Conservation (phyloP, 1,284 basidiomycete genomes). For the Stygiomarasmius scandens region DNA sequence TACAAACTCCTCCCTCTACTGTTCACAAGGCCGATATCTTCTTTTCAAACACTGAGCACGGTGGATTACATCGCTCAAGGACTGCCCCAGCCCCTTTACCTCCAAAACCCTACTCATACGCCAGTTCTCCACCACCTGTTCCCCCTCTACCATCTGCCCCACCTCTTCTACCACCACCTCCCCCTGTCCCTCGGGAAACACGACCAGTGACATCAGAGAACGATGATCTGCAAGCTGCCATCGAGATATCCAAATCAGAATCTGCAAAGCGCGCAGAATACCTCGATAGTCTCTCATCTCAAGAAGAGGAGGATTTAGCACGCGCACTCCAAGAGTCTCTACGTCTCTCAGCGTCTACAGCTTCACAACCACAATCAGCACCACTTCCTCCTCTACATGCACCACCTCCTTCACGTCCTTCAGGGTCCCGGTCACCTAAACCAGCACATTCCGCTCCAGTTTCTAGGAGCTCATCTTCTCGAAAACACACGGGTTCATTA, state of each 20-base stretch:
- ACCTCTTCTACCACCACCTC: slow-evolving; percentile 6
- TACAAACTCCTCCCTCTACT: slow-evolving; percentile 20
- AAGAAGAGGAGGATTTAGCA: slow-evolving; percentile 70
- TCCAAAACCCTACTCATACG: slow-evolving; percentile 13
- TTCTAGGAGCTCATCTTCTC: neutral
- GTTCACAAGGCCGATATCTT: slow-evolving; percentile 17
- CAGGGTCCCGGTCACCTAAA: neutral
- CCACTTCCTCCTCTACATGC: neutral
- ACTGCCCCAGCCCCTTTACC: slow-evolving; percentile 24
- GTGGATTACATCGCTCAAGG: slow-evolving; percentile 19
- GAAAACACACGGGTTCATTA: neutral
- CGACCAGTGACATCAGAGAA: slow-evolving; percentile 9
- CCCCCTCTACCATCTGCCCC: neutral
- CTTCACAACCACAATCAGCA: neutral
- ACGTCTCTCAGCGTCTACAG: slow-evolving; percentile 12
- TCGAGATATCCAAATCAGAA: slow-evolving; percentile 60
- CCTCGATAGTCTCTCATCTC: slow-evolving; percentile 36
- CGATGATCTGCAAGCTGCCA: slow-evolving; percentile 29
- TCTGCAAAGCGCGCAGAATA: slow-evolving; percentile 39
- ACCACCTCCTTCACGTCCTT: neutral
- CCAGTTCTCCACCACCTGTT: neutral
- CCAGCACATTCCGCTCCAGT: neutral
- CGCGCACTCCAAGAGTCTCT: slow-evolving; percentile 64
- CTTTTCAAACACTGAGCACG: slow-evolving; percentile 10
- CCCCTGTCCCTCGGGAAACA: slow-evolving; percentile 9